These are phyloP conservation scores for Eruca vesicaria DNA, from an alignment of 441 rosid species.

Conservation along the genomic window DNA sequence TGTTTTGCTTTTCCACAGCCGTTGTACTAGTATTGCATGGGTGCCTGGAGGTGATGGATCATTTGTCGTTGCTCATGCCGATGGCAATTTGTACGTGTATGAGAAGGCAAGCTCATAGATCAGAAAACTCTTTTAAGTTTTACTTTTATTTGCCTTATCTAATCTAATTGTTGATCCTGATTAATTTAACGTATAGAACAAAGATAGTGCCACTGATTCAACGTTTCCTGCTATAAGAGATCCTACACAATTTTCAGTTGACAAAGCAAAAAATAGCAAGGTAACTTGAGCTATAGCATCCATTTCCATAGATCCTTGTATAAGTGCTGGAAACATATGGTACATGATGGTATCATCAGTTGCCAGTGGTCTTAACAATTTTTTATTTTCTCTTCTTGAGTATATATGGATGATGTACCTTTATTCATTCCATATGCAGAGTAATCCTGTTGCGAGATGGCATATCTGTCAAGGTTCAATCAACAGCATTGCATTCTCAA, in stretches of 20 bases:
- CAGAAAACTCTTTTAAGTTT: not conserved
- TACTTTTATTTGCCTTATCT: not conserved
- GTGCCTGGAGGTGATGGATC: slow-evolving; percentile 96
- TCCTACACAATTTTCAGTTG: slow-evolving; percentile 80
- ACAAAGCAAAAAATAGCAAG: slow-evolving; percentile 92
- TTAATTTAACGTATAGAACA: slow-evolving; percentile 18
- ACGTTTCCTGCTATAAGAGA: slow-evolving; percentile 89
- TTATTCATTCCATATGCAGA: slow-evolving; percentile 48
- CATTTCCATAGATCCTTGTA: not conserved
- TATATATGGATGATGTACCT: not conserved
- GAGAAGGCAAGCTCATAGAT: slow-evolving; percentile 77
- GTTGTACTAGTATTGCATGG: slow-evolving; percentile 89
- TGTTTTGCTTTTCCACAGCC: slow-evolving; percentile 51
- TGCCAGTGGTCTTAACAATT: too few species aligned
- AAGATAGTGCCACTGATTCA: slow-evolving; percentile 89
- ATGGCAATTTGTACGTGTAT: slow-evolving; percentile 90
- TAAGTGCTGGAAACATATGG: not conserved
- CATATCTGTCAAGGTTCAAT: slow-evolving; percentile 94
- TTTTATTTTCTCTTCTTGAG: not conserved
- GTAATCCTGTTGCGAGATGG: slow-evolving; percentile 97
- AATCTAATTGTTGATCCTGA: not conserved
- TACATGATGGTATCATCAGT: not conserved
- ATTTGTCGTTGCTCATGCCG: slow-evolving; percentile 92
- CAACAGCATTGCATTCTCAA: slow-evolving; percentile 81
- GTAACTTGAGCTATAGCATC: slow-evolving; percentile 38